A percentile compares a stretch with the other conserved stretches of the same genome.
phyloP scores from a whole-genome alignment of 306 rosid species.

The Malus fusca region DNA sequence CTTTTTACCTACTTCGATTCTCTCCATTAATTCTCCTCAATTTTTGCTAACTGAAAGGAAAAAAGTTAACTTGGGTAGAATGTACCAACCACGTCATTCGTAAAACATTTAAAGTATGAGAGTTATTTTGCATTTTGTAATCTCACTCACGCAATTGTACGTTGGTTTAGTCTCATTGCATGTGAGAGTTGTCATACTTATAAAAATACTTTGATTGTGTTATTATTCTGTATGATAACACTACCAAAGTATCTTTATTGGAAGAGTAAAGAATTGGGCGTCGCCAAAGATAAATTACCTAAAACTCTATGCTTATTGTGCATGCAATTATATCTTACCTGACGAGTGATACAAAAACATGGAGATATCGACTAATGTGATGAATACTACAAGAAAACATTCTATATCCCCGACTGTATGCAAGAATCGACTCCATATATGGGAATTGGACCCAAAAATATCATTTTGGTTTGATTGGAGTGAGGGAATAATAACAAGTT shows the following conservation, averaged over 20 bases:
- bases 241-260: too few species aligned
- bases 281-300: background rate
- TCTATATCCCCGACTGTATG: background rate
- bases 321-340: background rate
- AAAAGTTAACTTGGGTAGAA: background rate
- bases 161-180: too few species aligned
- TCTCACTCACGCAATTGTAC: background rate
- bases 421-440: background rate
- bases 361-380: background rate
- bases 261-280: too few species aligned
- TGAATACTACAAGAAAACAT: background rate
- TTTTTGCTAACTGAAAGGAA: too few species aligned
- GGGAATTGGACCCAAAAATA: constrained; percentile 7
- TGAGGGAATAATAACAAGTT: background rate
- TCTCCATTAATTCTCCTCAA: background rate
- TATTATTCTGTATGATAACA: background rate
- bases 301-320: background rate
- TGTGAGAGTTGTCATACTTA: background rate
- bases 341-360: background rate
- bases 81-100: too few species aligned
- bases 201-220: too few species aligned
- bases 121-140: too few species aligned
- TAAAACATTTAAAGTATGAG: too few species aligned
- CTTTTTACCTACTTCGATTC: background rate
- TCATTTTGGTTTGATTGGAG: background rate